These are phyloP conservation scores for Blastobotrys aristatus DNA, from an alignment of 1,139 yeast genomes.

Conservation along the genomic window DNA sequence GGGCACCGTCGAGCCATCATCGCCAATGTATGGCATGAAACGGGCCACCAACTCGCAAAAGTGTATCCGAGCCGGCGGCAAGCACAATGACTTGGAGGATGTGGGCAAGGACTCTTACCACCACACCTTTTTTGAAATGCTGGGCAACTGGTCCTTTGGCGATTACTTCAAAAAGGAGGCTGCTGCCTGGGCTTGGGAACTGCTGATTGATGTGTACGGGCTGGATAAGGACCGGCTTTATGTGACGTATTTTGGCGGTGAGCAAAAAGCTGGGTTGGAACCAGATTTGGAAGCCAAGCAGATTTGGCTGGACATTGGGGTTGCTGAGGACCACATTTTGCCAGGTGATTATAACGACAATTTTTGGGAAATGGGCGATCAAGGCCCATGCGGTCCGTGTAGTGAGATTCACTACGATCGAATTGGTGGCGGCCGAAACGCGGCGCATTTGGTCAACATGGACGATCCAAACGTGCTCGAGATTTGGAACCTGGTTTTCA, in stretches of 20 bases:
- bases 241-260: slow-evolving; percentile 96
- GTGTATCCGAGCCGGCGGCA: slow-evolving; percentile 99
- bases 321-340: slow-evolving; percentile 82
- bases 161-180: slow-evolving; percentile 97
- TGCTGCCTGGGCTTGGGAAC: slow-evolving; percentile 81
- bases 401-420: slow-evolving; percentile 96
- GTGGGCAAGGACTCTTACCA: slow-evolving; percentile 97
- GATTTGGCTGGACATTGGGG: slow-evolving; percentile 83
- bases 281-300: slow-evolving; percentile 93
- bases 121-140: slow-evolving; percentile 97
- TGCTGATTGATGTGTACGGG: slow-evolving; percentile 78
- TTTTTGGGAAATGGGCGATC: slow-evolving; percentile 99
- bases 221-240: slow-evolving; percentile 74
- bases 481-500: slow-evolving; percentile 96
- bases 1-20: slow-evolving; percentile 94
- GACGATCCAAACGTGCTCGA: slow-evolving; percentile 98
- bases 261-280: slow-evolving; percentile 70
- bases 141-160: slow-evolving; percentile 99
- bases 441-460: slow-evolving; percentile 80
- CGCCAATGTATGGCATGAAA: slow-evolving; percentile 75
- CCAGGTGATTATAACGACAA: slow-evolving; percentile 90
- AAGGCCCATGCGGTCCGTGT: slow-evolving; percentile 99
- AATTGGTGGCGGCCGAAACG: slow-evolving; percentile 97
- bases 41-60: slow-evolving; percentile 95
- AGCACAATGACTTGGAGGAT: slow-evolving; percentile 96